Evolutionary conservation across 768 basidiomycete genomes (phyloP).

Genomic region (Hebeloma cylindrosporum): DNA sequence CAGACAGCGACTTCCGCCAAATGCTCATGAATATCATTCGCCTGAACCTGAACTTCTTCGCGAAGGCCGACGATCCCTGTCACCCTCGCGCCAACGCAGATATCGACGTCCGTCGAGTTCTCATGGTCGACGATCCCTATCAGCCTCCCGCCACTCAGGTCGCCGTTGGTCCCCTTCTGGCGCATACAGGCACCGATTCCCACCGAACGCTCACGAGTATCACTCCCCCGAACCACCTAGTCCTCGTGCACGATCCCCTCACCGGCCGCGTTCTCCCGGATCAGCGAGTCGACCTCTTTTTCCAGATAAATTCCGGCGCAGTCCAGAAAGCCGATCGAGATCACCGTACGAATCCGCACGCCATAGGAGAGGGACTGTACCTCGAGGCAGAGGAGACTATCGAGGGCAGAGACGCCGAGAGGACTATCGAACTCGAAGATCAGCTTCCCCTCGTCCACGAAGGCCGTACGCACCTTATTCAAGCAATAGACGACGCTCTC

Average conservation of each 20-base stretch:
- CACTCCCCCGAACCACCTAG: background rate
- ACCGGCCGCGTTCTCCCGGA: background rate
- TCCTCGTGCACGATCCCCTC: background rate
- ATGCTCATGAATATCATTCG: background rate
- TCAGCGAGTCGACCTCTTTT: background rate
- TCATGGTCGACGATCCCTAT: too few species aligned
- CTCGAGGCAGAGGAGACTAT: background rate
- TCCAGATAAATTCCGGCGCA: background rate
- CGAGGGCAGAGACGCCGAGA: background rate
- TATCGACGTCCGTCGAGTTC: too few species aligned
- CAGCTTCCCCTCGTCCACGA: background rate
- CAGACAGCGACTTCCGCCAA: background rate
- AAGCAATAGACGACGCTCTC: slow-evolving; percentile 1
- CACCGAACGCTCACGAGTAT: background rate
- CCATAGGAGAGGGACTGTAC: background rate
- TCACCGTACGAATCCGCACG: background rate
- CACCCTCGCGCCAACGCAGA: too few species aligned
- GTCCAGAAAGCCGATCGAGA: background rate
- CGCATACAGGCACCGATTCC: background rate
- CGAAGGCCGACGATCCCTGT: too few species aligned
- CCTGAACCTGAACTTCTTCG: background rate
- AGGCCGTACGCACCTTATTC: background rate
- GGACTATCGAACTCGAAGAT: background rate
- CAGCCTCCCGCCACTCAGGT: background rate
- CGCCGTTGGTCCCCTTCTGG: background rate